Conservation (phyloP, 73 alveolate species). For the Breviolum minutum region DNA sequence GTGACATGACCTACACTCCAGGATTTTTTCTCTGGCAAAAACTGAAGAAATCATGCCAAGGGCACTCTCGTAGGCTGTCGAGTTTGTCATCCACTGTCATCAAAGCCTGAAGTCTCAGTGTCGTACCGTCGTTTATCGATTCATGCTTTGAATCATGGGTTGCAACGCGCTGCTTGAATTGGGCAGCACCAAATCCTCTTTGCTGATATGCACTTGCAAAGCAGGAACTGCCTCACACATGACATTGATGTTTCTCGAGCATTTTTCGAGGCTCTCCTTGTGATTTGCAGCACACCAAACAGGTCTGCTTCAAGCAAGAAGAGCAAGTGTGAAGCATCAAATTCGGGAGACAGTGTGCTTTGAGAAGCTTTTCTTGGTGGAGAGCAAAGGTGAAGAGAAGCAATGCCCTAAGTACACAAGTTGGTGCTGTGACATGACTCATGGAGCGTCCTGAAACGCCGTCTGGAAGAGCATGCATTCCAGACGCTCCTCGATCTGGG, state of each 20-base stretch:
- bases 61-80: constrained; percentile 12
- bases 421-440: not conserved
- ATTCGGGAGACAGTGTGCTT: not conserved
- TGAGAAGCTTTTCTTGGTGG: not conserved
- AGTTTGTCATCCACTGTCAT: not conserved
- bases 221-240: constrained; percentile 21
- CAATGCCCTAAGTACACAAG: too few relatives aligned
- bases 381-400: not conserved
- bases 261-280: constrained; percentile 56
- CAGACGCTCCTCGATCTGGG: constrained; percentile 69
- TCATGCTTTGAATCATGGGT: too few relatives aligned
- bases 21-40: not conserved
- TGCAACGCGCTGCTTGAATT: too few relatives aligned
- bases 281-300: not conserved
- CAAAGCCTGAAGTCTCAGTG: not conserved
- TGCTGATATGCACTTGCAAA: not conserved
- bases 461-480: constrained; percentile 82
- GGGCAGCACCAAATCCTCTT: too few relatives aligned
- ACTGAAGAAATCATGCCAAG: not conserved
- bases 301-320: too few relatives aligned
- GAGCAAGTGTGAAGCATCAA: not conserved
- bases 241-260: constrained; percentile 11
- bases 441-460: constrained; percentile 37
- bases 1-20: not conserved
- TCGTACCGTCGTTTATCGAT: not conserved